Conservation (phyloP, 83 land plant genomes). For the Picea abies region DNA sequence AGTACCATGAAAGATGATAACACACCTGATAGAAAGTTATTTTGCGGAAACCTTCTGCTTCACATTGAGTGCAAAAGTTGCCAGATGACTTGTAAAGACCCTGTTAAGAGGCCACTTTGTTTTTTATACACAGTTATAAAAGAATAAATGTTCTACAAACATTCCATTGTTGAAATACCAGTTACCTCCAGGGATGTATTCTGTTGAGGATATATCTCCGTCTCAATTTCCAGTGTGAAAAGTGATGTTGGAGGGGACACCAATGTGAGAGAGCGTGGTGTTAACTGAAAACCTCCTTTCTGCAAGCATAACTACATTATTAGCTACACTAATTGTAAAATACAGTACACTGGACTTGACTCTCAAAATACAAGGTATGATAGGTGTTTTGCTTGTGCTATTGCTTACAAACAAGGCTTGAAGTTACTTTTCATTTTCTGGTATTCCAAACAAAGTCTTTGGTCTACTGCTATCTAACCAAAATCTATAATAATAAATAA, state of each 20-base stretch:
- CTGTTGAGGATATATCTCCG: no score
- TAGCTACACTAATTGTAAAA: background rate
- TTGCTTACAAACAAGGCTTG: background rate
- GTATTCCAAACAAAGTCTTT: background rate
- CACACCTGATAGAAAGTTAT: conserved; percentile 72
- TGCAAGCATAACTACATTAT: background rate
- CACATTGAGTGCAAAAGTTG: no score
- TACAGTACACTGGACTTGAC: no score
- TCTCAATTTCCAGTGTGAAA: no score
- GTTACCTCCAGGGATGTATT: conserved; percentile 2
- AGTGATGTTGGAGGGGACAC: no score
- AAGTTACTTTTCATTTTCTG: background rate
- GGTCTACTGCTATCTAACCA: no score
- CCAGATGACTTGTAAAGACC: conserved; percentile 83
- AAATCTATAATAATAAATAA: no score
- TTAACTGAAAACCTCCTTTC: no score
- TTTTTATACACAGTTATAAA: background rate
- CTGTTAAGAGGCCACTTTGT: conserved; percentile 32
- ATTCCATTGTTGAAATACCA: background rate
- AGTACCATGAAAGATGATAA: background rate
- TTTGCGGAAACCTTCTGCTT: no score
- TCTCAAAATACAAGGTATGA: no score
- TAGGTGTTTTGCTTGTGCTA: no score
- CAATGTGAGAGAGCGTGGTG: no score
- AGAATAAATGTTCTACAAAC: background rate